Evolutionary conservation across 257 asterid species (phyloP).

Genomic region (Henckelia pumila): DNA sequence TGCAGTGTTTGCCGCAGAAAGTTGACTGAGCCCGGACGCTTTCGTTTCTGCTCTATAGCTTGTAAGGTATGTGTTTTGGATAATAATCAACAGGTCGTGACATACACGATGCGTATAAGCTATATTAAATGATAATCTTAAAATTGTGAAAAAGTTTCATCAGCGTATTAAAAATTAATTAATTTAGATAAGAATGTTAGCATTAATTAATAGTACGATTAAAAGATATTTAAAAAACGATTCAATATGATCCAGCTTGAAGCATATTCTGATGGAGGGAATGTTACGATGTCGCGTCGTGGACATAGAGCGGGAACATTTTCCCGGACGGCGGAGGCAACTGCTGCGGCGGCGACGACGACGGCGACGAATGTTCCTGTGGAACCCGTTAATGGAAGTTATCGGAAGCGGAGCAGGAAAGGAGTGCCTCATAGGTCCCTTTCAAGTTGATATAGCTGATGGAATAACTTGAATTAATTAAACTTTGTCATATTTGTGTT

Average conservation of each 20-base stretch:
- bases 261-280: neutral
- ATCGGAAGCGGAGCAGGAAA: constrained; percentile 29
- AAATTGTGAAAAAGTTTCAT: too few species aligned
- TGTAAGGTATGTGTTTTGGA: constrained; percentile 35
- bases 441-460: neutral
- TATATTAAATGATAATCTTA: too few species aligned
- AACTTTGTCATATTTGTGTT: neutral
- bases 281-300: neutral
- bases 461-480: too few species aligned
- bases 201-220: too few species aligned
- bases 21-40: constrained; percentile 35
- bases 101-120: too few species aligned
- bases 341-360: neutral
- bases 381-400: neutral
- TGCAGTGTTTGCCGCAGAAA: constrained; percentile 38
- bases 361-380: constrained; percentile 5
- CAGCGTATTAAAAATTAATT: too few species aligned
- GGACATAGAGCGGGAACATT: neutral
- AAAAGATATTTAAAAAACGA: too few species aligned
- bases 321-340: neutral
- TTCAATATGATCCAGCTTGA: neutral
- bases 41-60: constrained; percentile 35
- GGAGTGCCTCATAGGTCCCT: constrained; percentile 43
- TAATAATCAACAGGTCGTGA: too few species aligned
- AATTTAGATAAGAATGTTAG: too few species aligned